These are phyloP conservation scores for Selenicereus undatus DNA, from an alignment of 148 eudicot species.

Conservation along the genomic window DNA sequence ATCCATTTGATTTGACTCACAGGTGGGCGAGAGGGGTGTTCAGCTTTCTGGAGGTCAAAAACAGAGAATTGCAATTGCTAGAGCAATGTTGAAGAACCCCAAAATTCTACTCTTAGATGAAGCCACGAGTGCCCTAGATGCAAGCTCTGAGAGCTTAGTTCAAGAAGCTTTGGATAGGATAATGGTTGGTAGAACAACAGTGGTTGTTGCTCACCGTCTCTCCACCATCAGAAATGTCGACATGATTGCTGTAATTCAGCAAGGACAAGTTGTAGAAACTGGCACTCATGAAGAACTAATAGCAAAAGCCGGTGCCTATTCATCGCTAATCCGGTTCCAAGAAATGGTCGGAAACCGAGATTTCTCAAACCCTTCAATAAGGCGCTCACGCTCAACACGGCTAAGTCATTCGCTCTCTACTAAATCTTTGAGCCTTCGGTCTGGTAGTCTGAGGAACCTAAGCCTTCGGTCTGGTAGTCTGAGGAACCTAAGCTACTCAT, in stretches of 20 bases:
- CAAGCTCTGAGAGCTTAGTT: constrained; percentile 93
- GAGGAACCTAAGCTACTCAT: constrained; percentile 87
- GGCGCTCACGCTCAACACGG: constrained; percentile 76
- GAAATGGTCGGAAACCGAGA: constrained; percentile 96
- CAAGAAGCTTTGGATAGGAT: constrained; percentile 97
- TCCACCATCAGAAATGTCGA: constrained; percentile 96
- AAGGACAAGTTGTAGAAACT: constrained; percentile 88
- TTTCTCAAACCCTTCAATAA: constrained; percentile 89
- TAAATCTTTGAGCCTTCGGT: constrained; percentile 90
- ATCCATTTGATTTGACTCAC: background rate
- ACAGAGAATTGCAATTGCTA: constrained; percentile 94
- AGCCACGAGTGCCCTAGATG: constrained; percentile 98
- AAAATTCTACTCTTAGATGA: constrained; percentile 95
- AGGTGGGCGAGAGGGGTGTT: constrained; percentile 98
- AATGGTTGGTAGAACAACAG: constrained; percentile 95
- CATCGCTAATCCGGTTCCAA: constrained; percentile 89
- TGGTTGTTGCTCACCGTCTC: constrained; percentile 95
- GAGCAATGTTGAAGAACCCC: constrained; percentile 97
- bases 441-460: constrained; percentile 90
- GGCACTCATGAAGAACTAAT: constrained; percentile 93
- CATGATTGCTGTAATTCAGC: constrained; percentile 85
- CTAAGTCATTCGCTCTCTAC: constrained; percentile 84
- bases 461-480: constrained; percentile 89
- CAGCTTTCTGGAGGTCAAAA: constrained; percentile 99
- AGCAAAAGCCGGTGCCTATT: constrained; percentile 82